Conservation (phyloP, 176 grass and related monocot species). For the Zea luxurians region DNA sequence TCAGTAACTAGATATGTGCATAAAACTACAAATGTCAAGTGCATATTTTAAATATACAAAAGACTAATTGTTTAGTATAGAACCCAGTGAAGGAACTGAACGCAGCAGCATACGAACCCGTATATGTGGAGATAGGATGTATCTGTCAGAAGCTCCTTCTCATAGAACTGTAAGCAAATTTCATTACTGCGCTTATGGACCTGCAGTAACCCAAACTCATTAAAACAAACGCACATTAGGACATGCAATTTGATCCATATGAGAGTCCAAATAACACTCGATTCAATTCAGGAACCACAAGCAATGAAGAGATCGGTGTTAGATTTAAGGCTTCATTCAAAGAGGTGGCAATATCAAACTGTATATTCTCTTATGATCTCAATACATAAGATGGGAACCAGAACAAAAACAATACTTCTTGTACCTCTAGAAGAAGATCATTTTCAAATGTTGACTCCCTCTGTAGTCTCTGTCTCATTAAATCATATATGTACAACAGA, state of each 20-base stretch:
- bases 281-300: constrained; percentile 20
- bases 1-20: constrained; percentile 5
- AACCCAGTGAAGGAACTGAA: not conserved
- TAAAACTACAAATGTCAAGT: constrained; percentile 24
- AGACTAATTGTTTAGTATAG: not conserved
- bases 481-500: constrained; percentile 87
- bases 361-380: constrained; percentile 28
- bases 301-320: constrained; percentile 16
- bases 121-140: constrained; percentile 88
- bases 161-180: constrained; percentile 88
- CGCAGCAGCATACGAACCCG: constrained; percentile 49
- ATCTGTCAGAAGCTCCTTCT: constrained; percentile 90
- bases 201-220: constrained; percentile 46
- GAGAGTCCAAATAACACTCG: not conserved
- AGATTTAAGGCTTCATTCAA: constrained; percentile 8
- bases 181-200: constrained; percentile 80
- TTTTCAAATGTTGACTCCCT: constrained; percentile 56
- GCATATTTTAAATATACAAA: constrained; percentile 22
- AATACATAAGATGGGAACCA: constrained; percentile 29
- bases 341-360: constrained; percentile 11
- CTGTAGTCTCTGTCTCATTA: constrained; percentile 77
- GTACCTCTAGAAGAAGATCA: constrained; percentile 86
- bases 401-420: constrained; percentile 37
- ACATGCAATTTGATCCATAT: not conserved
- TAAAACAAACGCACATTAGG: constrained; percentile 21